Base-by-base conservation (phyloP, 768 basidiomycete genomes). In the Mycena floridula region DNA sequence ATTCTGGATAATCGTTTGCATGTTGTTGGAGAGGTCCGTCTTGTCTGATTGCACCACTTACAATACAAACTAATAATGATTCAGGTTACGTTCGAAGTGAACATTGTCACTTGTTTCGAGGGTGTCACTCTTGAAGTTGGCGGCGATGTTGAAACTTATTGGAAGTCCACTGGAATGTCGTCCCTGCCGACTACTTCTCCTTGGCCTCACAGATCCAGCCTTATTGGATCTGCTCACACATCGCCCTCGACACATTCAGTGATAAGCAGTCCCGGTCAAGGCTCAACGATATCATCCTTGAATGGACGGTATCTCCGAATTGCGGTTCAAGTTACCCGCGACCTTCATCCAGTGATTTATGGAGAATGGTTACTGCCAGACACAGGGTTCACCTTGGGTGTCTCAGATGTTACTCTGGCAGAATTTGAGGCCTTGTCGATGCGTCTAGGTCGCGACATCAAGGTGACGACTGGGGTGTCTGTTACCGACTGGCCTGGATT, bases 61-160 rank as follows among this genome's bases (percentile, higher is more conserved):
- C 40, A 45, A 39, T 50, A 43, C 27, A 44, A 32, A n/a, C 37
- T 42, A 42, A 11, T 41, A n/a, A n/a, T n/a, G n/a, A n/a, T 25
- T 20, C 47, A 93, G 89, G 85, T 97, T 20, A 79, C 84, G 40
- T 94, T 97, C 62, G 91, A 91, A 55, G 73, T 90, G 25, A 88
- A 81, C 54, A 77, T 93, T 46, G 81, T 95, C 49, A 85, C 82
- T 7, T 87, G 92, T 1, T 98, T 98, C 66, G 81, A 84, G 46
- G 92, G 89, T 3, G 90, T 92, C 40, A 91, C 91, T 46, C 74
- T 98, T 11, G 90, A 94, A 65, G 86, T 97, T 44, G 94, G 93
- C 20, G 95, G 96, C 21, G 82, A 89, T 42, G 78, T 98, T 23
- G 94, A 98, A 67, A 99, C 95, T 0, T 99, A 99, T 62, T 99